Base-by-base conservation (phyloP, 768 basidiomycete species). In the Daedaleopsis nitida region DNA sequence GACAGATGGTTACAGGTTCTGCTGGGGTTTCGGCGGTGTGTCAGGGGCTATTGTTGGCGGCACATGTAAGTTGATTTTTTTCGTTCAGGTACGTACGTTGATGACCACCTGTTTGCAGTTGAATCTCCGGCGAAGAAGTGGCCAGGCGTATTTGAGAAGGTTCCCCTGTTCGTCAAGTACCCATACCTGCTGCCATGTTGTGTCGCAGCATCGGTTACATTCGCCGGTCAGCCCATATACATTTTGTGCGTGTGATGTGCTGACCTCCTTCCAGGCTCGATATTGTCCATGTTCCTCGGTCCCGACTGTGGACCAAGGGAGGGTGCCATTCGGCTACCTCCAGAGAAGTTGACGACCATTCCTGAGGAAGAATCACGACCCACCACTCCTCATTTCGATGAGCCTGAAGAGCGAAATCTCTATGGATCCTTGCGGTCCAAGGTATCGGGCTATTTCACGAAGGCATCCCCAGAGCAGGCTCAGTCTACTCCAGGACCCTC, bases 11-110 rank as follows among this genome's bases (percentile, higher is more conserved):
- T 39, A 6, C 12, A 93, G 91, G 12, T 97, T 96, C 73, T 92
- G 88, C 66, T 97, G 96, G 97, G 96, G 95, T 62, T 84, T 98
- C 65, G 97, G 96, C 62, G 97, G 96, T 83, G 92, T 95, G 13
- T 84, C 88, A 49, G 94, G 94, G 47, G 90, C 91, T 49, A 89
- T 95, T 55, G 82, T 96, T 34, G 94, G 92, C 63, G 92, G 92
- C 67, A 77, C 86, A 66, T 88, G 92, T 93, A 65, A 73, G 91
- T 80, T 32, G 27, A 32, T 32, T 32, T 3, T n/a, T 21, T 9
- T 59, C 34, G n/a, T 35, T 50, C 9, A 34, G 48, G 19, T 32
- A 10, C 13, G 10, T 58, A 27, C 17, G 39, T 55, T 58, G 50
- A 23, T 42, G 13, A 66, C 67, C 52, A 69, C 12, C 54, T 3